Percentiles rank a stretch among this genome's conserved stretches.
phyloP scores from a whole-genome alignment of 768 basidiomycete species.

The Auriscalpium orientale region DNA sequence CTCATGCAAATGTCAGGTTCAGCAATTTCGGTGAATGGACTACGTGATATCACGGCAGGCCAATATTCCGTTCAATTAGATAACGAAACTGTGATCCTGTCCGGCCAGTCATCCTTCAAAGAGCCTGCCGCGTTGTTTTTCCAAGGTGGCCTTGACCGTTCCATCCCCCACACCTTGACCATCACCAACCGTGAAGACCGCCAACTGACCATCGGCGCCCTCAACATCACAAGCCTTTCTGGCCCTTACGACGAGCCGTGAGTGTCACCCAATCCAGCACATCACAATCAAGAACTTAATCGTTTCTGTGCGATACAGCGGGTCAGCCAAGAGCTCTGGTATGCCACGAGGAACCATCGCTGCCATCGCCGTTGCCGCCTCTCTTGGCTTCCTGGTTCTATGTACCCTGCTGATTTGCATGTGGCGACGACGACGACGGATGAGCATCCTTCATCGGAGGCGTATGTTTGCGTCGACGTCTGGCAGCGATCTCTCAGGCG shows the following conservation, averaged over 20 bases:
- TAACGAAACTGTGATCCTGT: conserved; percentile 38
- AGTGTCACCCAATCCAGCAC: conserved; percentile 3
- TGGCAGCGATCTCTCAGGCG: conserved; percentile 8
- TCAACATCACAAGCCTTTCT: conserved; percentile 38
- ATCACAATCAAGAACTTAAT: background rate
- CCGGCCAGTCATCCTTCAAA: conserved; percentile 46
- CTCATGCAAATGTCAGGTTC: conserved; percentile 37
- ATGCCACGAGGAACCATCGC: conserved; percentile 52
- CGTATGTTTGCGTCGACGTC: conserved; percentile 18
- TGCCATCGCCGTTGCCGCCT: conserved; percentile 50
- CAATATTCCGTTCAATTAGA: conserved; percentile 53
- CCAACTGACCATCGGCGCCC: conserved; percentile 43
- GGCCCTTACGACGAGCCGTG: background rate
- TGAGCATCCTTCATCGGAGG: conserved; percentile 19
- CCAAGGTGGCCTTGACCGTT: conserved; percentile 50
- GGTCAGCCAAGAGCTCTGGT: conserved; percentile 20
- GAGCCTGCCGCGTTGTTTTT: conserved; percentile 54
- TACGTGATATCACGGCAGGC: conserved; percentile 50
- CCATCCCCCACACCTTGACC: conserved; percentile 38
- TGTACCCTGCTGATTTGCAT: conserved; percentile 38
- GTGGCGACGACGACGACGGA: conserved; percentile 37
- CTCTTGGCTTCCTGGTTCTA: conserved; percentile 43
- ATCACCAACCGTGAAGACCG: conserved; percentile 41
- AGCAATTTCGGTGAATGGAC: conserved; percentile 52
- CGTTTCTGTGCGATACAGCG: background rate